Conservation (phyloP, 2,329 filamentous ascomycete genomes). For the Fusarium oligoseptatum region DNA sequence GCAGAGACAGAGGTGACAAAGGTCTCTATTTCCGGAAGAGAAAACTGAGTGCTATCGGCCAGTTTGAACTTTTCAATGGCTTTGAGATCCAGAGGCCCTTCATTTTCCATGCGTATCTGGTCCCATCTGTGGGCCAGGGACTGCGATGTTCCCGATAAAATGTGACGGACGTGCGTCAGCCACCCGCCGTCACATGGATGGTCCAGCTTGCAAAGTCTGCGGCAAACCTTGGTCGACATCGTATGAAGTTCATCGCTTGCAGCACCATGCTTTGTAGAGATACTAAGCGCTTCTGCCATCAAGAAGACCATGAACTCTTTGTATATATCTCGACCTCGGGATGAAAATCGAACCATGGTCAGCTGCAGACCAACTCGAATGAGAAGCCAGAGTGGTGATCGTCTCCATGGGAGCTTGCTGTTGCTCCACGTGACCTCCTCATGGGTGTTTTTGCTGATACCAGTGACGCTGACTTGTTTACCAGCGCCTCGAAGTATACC, state of each 20-base stretch:
- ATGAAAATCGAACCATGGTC: constrained; percentile 4
- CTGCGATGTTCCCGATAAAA: too few relatives aligned
- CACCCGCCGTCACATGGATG: too few relatives aligned
- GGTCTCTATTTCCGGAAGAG: too few relatives aligned
- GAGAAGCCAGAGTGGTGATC: constrained; percentile 68
- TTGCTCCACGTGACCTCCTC: constrained; percentile 64
- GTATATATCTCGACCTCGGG: background rate
- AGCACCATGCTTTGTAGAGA: background rate
- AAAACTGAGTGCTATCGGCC: too few relatives aligned
- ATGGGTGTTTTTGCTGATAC: constrained; percentile 63
- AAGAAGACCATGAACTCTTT: constrained; percentile 35
- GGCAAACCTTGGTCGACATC: constrained; percentile 28
- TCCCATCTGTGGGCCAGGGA: too few relatives aligned
- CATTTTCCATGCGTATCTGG: too few relatives aligned
- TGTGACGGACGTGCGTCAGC: too few relatives aligned
- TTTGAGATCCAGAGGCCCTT: too few relatives aligned
- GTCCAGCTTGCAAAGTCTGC: constrained; percentile 43
- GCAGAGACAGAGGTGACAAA: too few relatives aligned
- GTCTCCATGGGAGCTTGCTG: constrained; percentile 56
- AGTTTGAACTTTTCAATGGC: too few relatives aligned
- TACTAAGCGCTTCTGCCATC: background rate
- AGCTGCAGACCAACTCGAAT: constrained; percentile 65
- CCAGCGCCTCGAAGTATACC: constrained; percentile 57
- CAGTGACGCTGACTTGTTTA: constrained; percentile 19
- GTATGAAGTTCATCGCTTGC: constrained; percentile 21